A percentile compares a stretch with the other conserved stretches of the same genome.
These are phyloP conservation scores for Euphrasia confusa DNA, from an alignment of 257 asterid species.

Conservation along the genomic window DNA sequence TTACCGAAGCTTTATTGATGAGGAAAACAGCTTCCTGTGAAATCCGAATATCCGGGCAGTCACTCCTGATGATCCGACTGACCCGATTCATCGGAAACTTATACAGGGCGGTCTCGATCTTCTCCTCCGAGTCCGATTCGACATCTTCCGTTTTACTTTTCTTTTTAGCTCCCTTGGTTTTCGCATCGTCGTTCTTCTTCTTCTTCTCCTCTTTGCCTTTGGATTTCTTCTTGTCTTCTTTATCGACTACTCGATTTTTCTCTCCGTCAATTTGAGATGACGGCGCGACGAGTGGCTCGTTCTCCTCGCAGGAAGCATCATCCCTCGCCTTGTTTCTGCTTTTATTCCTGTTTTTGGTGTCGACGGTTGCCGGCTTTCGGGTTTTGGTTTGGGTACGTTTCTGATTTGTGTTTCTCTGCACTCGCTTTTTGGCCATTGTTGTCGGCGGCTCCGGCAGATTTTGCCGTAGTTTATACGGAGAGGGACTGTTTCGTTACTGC, in stretches of 20 bases:
- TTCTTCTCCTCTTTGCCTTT: neutral
- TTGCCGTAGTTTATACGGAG: too few species aligned
- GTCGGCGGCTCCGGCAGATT: too few species aligned
- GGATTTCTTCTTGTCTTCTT: constrained; percentile 19
- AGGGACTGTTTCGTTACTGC: too few species aligned
- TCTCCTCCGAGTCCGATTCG: constrained; percentile 39
- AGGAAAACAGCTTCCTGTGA: constrained; percentile 67
- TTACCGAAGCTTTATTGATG: constrained; percentile 79
- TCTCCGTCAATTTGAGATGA: constrained; percentile 21
- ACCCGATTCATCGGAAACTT: constrained; percentile 62
- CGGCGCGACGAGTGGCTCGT: constrained; percentile 23
- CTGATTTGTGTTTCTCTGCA: constrained; percentile 17
- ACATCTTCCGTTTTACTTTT: constrained; percentile 31
- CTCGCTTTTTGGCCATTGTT: constrained; percentile 37
- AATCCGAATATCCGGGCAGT: constrained; percentile 35
- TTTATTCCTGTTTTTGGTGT: constrained; percentile 15
- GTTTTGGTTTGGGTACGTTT: constrained; percentile 18
- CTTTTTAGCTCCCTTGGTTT: constrained; percentile 16
- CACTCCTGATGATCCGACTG: constrained; percentile 53
- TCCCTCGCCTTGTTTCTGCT: constrained; percentile 11
- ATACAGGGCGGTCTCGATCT: constrained; percentile 27
- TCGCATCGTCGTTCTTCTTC: constrained; percentile 20
- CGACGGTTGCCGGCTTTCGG: too few species aligned
- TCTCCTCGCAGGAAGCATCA: constrained; percentile 28
- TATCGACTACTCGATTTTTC: constrained; percentile 25